Evolutionary conservation across 306 rosid genomes (phyloP).

Genomic region (Sechiopsis laciniata): DNA sequence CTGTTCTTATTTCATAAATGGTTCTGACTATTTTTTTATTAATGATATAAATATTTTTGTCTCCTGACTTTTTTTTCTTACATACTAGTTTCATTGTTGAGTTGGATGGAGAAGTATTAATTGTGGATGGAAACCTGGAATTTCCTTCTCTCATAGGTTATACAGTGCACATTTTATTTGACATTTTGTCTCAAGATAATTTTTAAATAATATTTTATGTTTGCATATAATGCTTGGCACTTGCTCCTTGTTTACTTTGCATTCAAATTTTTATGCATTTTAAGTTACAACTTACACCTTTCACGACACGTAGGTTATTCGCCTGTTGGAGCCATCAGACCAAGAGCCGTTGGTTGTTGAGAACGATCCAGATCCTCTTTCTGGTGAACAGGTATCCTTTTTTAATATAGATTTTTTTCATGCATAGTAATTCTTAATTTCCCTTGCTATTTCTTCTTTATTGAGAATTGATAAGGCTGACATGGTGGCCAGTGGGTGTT

Average conservation of each 20-base stretch:
- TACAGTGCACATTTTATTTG: neutral
- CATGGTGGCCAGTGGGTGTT: neutral
- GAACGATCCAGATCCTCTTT: slow-evolving; percentile 75
- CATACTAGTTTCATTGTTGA: neutral
- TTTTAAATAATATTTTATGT: neutral
- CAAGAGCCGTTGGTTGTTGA: slow-evolving; percentile 74
- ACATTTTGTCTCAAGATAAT: neutral
- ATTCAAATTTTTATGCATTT: neutral
- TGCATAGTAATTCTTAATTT: neutral
- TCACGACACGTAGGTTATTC: slow-evolving; percentile 36
- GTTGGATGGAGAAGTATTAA: neutral
- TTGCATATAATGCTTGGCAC: neutral
- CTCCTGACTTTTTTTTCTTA: neutral
- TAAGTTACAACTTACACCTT: neutral
- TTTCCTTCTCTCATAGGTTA: neutral
- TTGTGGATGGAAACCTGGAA: neutral
- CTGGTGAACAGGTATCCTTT: slow-evolving; percentile 80
- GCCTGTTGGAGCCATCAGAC: slow-evolving; percentile 49
- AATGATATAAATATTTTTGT: neutral
- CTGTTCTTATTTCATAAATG: neutral
- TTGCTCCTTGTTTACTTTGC: slow-evolving; percentile 17
- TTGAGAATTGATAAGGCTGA: neutral
- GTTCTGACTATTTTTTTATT: neutral
- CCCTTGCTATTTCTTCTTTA: neutral
- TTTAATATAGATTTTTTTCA: neutral